A percentile compares a stretch with the other conserved stretches of the same genome.
These are phyloP conservation scores for Chloromonas sp. DNA, from an alignment of 163 green algal genomes.

Conservation along the genomic window DNA sequence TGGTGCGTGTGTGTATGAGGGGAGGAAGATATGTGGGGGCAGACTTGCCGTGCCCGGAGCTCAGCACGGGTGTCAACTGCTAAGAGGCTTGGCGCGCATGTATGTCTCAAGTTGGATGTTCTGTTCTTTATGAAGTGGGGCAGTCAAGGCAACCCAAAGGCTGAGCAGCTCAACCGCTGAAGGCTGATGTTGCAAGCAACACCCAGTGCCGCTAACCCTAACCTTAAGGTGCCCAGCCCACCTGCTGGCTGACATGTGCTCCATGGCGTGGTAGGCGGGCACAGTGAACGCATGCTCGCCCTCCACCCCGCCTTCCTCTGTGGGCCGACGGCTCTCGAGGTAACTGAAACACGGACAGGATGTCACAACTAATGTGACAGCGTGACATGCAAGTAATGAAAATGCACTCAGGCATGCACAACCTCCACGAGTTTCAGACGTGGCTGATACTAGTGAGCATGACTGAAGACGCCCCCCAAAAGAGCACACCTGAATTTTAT, in stretches of 20 bases:
- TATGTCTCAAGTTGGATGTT: neutral
- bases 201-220: neutral
- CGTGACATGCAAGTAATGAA: neutral
- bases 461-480: neutral
- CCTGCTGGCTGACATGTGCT: neutral
- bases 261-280: neutral
- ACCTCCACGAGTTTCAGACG: too few species aligned
- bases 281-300: neutral
- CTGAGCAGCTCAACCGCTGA: neutral
- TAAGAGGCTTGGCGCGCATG: neutral
- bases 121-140: too few species aligned
- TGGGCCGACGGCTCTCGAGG: neutral
- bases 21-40: neutral
- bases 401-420: neutral
- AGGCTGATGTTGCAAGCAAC: neutral
- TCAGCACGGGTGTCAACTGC: neutral
- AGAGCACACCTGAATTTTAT: neutral
- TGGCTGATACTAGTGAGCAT: too few species aligned
- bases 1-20: neutral
- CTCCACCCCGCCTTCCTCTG: neutral
- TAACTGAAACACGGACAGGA: neutral
- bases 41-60: neutral
- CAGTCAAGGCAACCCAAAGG: too few species aligned
- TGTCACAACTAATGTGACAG: neutral
- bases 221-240: neutral